Evolutionary conservation across 371 early-diverging fungal genomes (phyloP).

Genomic region (Mycotypha africana): DNA sequence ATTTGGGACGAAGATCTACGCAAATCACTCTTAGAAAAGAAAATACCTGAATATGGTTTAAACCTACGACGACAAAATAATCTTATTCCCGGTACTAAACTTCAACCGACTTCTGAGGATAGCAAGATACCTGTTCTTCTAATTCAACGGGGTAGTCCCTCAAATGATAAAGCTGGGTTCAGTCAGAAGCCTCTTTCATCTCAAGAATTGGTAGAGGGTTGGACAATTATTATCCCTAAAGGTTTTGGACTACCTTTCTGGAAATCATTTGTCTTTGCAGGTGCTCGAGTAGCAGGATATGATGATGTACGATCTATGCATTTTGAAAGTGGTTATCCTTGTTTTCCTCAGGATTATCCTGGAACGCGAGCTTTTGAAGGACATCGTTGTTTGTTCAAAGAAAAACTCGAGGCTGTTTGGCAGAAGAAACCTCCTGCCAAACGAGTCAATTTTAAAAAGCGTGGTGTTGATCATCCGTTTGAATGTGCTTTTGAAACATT

Average conservation of each 20-base stretch:
- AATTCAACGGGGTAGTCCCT: conserved; percentile 57
- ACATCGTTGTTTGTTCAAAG: conserved; percentile 9
- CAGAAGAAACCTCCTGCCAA: conserved; percentile 65
- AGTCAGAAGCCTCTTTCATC: background rate
- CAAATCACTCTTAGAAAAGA: conserved; percentile 25
- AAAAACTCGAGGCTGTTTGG: conserved; percentile 39
- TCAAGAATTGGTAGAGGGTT: conserved; percentile 48
- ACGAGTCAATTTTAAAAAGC: conserved; percentile 61
- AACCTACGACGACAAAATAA: conserved; percentile 58
- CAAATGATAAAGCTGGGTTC: background rate
- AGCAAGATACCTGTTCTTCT: conserved; percentile 73
- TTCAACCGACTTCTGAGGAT: conserved; percentile 50
- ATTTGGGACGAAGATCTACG: conserved; percentile 62
- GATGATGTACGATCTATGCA: conserved; percentile 52
- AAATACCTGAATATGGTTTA: conserved; percentile 57
- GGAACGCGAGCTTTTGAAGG: conserved; percentile 51
- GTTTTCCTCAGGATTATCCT: conserved; percentile 58
- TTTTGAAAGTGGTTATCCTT: conserved; percentile 49
- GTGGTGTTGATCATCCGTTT: conserved; percentile 61
- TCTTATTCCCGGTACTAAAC: conserved; percentile 31
- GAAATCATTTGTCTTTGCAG: conserved; percentile 86
- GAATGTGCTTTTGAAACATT: conserved; percentile 43
- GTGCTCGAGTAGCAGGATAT: conserved; percentile 72
- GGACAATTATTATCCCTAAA: conserved; percentile 80
- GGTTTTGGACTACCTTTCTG: conserved; percentile 85